Evolutionary conservation across 331 rosid genomes (phyloP).

Genomic region (Quercus phellos): DNA sequence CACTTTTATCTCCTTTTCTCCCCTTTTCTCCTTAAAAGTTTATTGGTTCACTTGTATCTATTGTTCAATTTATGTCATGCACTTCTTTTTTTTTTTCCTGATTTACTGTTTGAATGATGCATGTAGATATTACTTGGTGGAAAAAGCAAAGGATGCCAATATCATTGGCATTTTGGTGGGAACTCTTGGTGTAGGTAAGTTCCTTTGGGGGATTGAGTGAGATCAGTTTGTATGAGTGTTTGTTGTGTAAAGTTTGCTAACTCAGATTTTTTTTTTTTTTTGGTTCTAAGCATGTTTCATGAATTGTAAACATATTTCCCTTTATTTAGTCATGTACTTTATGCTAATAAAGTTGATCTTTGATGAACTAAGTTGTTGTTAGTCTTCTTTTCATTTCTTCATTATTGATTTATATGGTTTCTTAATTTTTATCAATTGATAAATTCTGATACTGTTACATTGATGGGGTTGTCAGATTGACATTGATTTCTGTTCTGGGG

Average conservation of each 20-base stretch:
- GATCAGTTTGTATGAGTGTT: not conserved
- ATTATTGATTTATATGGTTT: not conserved
- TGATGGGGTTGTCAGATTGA: not conserved
- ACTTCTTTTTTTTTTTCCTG: not conserved
- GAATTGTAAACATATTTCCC: not conserved
- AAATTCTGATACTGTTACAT: not conserved
- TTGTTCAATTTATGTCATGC: not conserved
- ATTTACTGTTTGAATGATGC: slow-evolving; percentile 2
- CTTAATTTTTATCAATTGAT: not conserved
- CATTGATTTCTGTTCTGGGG: not conserved
- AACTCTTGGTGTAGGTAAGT: slow-evolving; percentile 87
- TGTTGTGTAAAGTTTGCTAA: not conserved
- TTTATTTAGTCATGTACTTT: not conserved
- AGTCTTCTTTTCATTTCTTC: not conserved
- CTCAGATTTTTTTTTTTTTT: not conserved
- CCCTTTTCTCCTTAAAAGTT: not conserved
- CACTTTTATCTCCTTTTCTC: not conserved
- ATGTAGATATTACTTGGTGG: slow-evolving; percentile 85
- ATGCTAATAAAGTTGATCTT: not conserved
- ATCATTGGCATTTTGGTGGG: slow-evolving; percentile 86
- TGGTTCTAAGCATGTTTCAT: not conserved
- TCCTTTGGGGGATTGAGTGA: not conserved
- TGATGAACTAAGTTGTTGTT: not conserved
- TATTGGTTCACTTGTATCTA: not conserved
- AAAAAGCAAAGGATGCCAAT: slow-evolving; percentile 92